Evolutionary conservation across 257 asterid genomes (phyloP), one percentile per base, ranked within the genome.

Genomic region (Nicotiana undulata): DNA sequence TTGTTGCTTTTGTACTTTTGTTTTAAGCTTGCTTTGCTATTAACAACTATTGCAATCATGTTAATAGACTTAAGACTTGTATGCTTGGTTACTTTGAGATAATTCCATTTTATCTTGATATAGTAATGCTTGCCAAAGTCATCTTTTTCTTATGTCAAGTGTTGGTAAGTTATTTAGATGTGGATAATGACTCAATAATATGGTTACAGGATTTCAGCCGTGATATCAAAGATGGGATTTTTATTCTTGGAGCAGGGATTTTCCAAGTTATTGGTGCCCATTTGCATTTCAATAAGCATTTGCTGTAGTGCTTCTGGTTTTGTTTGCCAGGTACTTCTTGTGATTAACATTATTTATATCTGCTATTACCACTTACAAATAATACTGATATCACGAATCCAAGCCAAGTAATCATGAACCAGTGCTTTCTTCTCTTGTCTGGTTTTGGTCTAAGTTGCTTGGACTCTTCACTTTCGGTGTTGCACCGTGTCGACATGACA

Each of bases 281-380:
- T 92, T 81, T 96, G 99, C 82, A 82, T 96, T 46, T 86, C 91
- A 5, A 83, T 91, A 83, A 92, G 98, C 89, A 84, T 94, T 76
- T 87, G 89, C 84, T 96, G 99, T 89, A 96, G 99, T 79, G 97
- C 86, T 81, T 94, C 97, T 75, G 99, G 98, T 70, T 96, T 96
- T 76, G 80, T 96, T 77, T 89, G 87, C 81, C 99, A 94, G 98
- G 99, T 96, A 85, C 63, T 51, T 56, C 37, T 24, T 81, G 53
- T 49, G 28, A 24, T 72, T 28, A 40, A 51, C 60, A 58, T 49
- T 20, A 44, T 74, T 78, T 34, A 49, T 29, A 17, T 26, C 65
- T 29, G 77, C 68, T 32, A 31, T 55, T 66, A 28, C 63, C 75
- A 52, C 53, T 63, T 64, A 49, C 32, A 7, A 56, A 28, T 20